Evolutionary conservation across 2,329 filamentous ascomycete genomes (phyloP).

Genomic region (Cytospora paraplurivora): DNA sequence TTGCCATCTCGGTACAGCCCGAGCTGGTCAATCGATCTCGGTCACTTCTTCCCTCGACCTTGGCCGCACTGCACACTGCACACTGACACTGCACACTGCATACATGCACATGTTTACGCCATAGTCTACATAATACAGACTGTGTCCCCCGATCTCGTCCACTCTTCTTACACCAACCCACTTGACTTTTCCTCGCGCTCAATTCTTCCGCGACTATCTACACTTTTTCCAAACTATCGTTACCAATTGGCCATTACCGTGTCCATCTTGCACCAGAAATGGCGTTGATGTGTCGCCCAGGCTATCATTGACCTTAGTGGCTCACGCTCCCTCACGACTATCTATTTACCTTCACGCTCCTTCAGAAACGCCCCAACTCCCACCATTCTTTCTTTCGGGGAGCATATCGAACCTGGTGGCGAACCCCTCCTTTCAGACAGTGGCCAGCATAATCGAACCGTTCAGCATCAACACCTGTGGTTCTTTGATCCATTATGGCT

Average conservation of each 20-base stretch:
- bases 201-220: conserved; percentile 8
- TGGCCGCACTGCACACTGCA: no score
- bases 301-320: conserved; percentile 19
- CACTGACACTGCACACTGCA: no score
- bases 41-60: not conserved
- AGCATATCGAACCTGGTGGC: not conserved
- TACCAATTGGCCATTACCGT: not conserved
- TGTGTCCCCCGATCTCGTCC: not conserved
- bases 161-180: not conserved
- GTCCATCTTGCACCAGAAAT: conserved; percentile 13
- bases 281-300: conserved; percentile 5
- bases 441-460: conserved; percentile 13
- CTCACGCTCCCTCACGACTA: not conserved
- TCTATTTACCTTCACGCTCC: conserved; percentile 1
- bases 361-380: not conserved
- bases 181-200: conserved; percentile 2
- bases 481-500: conserved; percentile 20
- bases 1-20: not conserved
- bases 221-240: not conserved
- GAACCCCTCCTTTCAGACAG: not conserved
- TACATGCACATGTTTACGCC: not conserved
- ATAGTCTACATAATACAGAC: not conserved
- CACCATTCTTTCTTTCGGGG: not conserved
- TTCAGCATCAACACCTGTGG: conserved; percentile 6
- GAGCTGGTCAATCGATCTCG: not conserved